Conservation (phyloP, 192 early-diverging fungal genomes). For the Coemansia sp. region DNA sequence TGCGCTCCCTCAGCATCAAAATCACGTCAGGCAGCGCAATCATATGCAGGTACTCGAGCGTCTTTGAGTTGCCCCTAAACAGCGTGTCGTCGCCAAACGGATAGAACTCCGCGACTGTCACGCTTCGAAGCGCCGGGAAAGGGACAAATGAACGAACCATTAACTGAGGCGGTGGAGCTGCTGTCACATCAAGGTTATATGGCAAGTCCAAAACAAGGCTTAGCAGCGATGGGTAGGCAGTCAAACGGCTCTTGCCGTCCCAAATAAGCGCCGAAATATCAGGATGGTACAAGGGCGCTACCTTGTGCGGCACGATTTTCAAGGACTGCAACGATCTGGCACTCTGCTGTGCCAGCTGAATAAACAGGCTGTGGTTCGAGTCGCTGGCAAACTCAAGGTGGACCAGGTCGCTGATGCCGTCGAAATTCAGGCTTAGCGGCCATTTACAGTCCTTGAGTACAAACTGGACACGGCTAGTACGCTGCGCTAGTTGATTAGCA, state of each 20-base stretch:
- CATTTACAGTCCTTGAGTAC: background rate
- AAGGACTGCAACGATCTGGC: background rate
- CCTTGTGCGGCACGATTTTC: background rate
- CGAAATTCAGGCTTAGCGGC: background rate
- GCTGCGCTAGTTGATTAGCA: background rate
- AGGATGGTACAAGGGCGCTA: background rate
- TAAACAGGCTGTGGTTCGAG: background rate
- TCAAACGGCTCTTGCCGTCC: background rate
- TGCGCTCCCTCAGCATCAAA: background rate
- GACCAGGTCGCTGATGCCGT: background rate
- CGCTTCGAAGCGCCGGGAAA: background rate
- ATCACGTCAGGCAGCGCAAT: background rate
- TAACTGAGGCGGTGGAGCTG: background rate
- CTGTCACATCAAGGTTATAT: background rate
- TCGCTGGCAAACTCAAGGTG: background rate
- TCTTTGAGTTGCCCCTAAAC: background rate
- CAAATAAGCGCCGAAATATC: background rate
- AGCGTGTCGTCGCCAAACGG: background rate
- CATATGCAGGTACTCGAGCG: background rate
- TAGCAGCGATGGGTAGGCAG: background rate
- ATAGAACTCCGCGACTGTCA: background rate
- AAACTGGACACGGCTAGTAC: background rate
- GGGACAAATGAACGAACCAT: background rate
- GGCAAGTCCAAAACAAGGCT: background rate
- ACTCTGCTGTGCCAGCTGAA: background rate